Conservation (phyloP, 139 green algal genomes). For the Mychonastes homosphaera region DNA sequence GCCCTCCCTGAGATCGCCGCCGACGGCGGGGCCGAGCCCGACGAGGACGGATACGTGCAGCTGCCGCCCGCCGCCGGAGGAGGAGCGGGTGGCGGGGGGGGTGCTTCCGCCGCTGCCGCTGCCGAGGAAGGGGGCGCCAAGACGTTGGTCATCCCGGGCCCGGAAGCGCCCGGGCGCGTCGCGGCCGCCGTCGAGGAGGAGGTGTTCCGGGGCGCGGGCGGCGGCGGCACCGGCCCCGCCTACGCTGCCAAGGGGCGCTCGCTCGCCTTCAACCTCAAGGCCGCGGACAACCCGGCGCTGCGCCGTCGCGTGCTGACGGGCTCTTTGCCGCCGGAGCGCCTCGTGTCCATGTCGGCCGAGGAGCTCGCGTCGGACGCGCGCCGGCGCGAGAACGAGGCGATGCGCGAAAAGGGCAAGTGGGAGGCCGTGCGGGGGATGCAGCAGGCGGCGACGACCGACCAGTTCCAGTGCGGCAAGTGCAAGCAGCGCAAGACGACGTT, state of each 20-base stretch:
- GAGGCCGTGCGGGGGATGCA: conserved; percentile 54
- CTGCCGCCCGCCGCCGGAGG: no score
- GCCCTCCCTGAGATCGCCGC: no score
- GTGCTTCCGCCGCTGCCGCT: no score
- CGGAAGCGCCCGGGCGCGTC: no score
- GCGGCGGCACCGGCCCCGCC: neutral
- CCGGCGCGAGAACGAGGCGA: conserved; percentile 63
- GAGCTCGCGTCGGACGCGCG: conserved; percentile 78
- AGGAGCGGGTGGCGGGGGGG: no score
- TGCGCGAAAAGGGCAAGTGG: conserved; percentile 68
- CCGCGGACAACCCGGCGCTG: conserved; percentile 64
- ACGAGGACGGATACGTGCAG: no score
- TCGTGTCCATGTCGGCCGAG: conserved; percentile 74
- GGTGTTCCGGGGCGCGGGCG: no score
- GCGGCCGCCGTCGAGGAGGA: no score
- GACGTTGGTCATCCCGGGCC: no score
- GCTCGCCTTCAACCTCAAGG: conserved; percentile 94
- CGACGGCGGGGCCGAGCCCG: no score
- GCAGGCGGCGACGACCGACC: conserved; percentile 73
- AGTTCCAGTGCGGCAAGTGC: conserved; percentile 93
- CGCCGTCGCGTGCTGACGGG: conserved; percentile 32
- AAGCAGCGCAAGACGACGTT: conserved; percentile 71
- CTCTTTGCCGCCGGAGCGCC: conserved; percentile 25
- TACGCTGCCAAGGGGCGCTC: conserved; percentile 60
- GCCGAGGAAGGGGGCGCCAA: no score